Conservation (phyloP, 148 eudicot species). For the Fagopyrum homotropicum region DNA sequence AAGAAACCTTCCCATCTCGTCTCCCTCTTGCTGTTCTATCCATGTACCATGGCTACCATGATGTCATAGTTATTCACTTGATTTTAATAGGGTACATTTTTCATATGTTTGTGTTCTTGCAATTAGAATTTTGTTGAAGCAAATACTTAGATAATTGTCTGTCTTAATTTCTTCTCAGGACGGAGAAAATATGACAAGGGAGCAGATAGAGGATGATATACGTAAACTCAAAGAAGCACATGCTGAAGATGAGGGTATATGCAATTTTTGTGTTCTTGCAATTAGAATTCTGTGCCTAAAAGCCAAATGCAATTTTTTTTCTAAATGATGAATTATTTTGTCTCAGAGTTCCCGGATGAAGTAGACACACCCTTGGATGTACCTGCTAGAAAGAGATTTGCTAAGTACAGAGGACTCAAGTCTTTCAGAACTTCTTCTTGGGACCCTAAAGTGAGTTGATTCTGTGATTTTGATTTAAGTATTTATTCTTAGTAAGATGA, state of each 20-base stretch:
- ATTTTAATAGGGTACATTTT: not conserved
- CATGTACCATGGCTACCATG: not conserved
- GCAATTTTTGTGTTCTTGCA: not conserved
- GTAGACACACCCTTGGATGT: conserved; percentile 87
- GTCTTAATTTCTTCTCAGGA: conserved; percentile 42
- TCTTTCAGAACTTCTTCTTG: conserved; percentile 94
- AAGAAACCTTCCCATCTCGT: too few relatives aligned
- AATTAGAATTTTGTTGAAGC: not conserved
- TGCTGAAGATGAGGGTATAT: conserved; percentile 93
- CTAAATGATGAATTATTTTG: conserved; percentile 15
- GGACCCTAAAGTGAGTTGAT: conserved; percentile 77
- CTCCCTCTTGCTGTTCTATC: not conserved
- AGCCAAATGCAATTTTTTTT: not conserved
- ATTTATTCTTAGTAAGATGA: not conserved
- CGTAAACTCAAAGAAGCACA: conserved; percentile 78
- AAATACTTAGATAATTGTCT: not conserved
- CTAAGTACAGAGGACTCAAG: conserved; percentile 89
- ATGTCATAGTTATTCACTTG: not conserved
- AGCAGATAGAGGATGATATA: conserved; percentile 92
- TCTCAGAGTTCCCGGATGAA: conserved; percentile 89
- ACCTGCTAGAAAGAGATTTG: conserved; percentile 88
- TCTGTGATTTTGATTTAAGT: not conserved
- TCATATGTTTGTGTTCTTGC: not conserved
- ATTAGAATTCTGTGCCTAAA: not conserved
- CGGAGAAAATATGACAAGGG: conserved; percentile 75